phyloP scores from a whole-genome alignment of 2,329 filamentous ascomycete genomes.

The Fusarium solani-melongenae region DNA sequence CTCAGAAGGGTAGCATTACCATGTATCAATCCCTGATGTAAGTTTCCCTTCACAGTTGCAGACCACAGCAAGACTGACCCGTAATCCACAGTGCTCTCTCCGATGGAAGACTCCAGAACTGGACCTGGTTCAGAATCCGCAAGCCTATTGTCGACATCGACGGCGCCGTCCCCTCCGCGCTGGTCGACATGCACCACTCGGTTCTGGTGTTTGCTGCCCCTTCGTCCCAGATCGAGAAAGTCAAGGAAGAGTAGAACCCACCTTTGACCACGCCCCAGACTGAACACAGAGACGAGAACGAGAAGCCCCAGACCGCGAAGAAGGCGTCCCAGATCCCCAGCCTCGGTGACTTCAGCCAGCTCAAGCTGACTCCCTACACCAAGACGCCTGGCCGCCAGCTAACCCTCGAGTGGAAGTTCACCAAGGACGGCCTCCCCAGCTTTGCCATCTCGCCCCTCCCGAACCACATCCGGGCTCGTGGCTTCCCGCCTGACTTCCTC shows the following conservation, averaged over 20 bases:
- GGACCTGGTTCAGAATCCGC: conserved; percentile 41
- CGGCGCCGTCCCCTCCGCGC: conserved; percentile 3
- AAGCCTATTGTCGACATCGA: conserved; percentile 27
- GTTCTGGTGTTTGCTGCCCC: conserved; percentile 36
- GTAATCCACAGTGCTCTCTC: neutral
- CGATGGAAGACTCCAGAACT: conserved; percentile 10
- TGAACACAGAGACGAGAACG: neutral
- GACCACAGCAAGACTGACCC: neutral
- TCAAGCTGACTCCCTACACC: conserved; percentile 13
- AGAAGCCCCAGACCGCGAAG: neutral
- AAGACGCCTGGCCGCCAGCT: conserved; percentile 12
- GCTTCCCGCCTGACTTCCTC: conserved; percentile 31
- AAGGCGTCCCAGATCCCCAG: neutral
- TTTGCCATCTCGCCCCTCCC: conserved; percentile 34
- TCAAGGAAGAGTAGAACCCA: conserved; percentile 37
- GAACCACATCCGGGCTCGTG: neutral
- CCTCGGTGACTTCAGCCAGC: conserved; percentile 24
- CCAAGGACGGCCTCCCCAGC: conserved; percentile 37
- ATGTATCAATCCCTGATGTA: conserved; percentile 38
- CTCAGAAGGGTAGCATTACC: conserved; percentile 25
- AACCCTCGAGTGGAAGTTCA: conserved; percentile 31
- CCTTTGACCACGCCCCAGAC: conserved; percentile 12
- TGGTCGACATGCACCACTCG: conserved; percentile 18
- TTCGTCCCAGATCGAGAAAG: conserved; percentile 20
- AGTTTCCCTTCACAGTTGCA: neutral